These are phyloP conservation scores for Dillenia suffruticosa DNA, from an alignment of 164 flowering plant species.

Conservation along the genomic window DNA sequence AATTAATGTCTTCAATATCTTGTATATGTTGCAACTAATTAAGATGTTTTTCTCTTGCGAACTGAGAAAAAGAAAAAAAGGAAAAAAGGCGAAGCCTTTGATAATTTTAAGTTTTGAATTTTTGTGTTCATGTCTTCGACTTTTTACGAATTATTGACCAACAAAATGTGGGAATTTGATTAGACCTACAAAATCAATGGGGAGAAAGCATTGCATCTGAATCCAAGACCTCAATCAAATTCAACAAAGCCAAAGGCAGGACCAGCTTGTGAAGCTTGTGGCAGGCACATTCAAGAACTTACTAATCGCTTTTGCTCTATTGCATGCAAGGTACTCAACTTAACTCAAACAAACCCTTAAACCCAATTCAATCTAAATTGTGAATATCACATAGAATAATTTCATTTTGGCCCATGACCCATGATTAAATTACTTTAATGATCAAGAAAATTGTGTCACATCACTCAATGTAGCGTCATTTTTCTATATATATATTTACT, in stretches of 20 bases:
- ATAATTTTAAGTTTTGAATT: too few species aligned
- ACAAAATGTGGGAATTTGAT: too few species aligned
- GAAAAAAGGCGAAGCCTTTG: too few species aligned
- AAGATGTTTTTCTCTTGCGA: too few species aligned
- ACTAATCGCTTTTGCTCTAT: constrained; percentile 68
- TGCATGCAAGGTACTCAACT: constrained; percentile 58
- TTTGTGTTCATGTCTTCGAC: too few species aligned
- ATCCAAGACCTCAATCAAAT: constrained; percentile 52
- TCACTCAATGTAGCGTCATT: too few species aligned
- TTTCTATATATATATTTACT: too few species aligned
- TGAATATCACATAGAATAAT: constrained; percentile 1
- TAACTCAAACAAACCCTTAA: background rate
- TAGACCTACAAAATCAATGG: constrained; percentile 70
- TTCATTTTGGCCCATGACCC: background rate
- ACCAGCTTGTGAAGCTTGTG: constrained; percentile 49
- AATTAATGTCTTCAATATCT: too few species aligned
- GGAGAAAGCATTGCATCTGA: constrained; percentile 63
- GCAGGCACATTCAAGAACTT: constrained; percentile 47
- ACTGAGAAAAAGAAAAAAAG: too few species aligned
- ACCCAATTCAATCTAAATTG: too few species aligned
- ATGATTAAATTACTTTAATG: constrained; percentile 4
- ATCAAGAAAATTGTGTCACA: constrained; percentile 11
- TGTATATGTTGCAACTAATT: too few species aligned
- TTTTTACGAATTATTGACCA: too few species aligned
- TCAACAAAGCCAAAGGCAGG: constrained; percentile 40